Evolutionary conservation across 1,284 basidiomycete species (phyloP).

Genomic region (Megacollybia platyphylla): DNA sequence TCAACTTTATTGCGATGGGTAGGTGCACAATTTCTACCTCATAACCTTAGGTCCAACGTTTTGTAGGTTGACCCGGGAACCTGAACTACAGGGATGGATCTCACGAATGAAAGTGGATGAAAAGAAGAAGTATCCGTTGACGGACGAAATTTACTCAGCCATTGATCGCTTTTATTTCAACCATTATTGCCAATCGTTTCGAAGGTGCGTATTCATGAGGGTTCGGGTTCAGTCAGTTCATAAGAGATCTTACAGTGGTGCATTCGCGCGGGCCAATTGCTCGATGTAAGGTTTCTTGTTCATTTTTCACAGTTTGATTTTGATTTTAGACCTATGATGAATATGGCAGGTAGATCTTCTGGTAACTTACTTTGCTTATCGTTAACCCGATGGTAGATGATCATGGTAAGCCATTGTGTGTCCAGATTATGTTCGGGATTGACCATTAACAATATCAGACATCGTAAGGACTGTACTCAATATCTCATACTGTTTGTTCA

Average conservation of each 20-base stretch:
- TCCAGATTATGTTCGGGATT: background rate
- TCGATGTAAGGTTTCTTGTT: slow-evolving; percentile 54
- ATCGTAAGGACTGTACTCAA: slow-evolving; percentile 13
- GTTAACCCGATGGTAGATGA: slow-evolving; percentile 36
- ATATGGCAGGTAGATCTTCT: slow-evolving; percentile 39
- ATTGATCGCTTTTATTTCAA: slow-evolving; percentile 86
- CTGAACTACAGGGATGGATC: slow-evolving; percentile 77
- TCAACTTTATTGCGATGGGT: slow-evolving; percentile 73
- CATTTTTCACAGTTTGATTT: slow-evolving; percentile 1
- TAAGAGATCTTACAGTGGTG: too few relatives aligned
- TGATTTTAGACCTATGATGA: slow-evolving; percentile 41
- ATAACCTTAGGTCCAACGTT: background rate
- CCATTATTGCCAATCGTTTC: slow-evolving; percentile 82
- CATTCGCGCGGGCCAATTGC: slow-evolving; percentile 82
- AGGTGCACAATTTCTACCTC: slow-evolving; percentile 11
- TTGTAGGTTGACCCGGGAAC: slow-evolving; percentile 52
- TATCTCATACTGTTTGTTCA: slow-evolving; percentile 2
- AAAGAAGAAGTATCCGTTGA: slow-evolving; percentile 54
- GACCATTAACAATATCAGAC: slow-evolving; percentile 11
- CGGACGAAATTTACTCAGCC: slow-evolving; percentile 64
- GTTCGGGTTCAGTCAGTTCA: too few relatives aligned
- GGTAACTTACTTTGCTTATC: background rate
- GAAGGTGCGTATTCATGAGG: slow-evolving; percentile 50
- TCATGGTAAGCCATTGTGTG: slow-evolving; percentile 39
- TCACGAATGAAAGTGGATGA: slow-evolving; percentile 48